A percentile compares a stretch with the other conserved stretches of the same genome.
Conservation (phyloP, 805 yeast species). For the Pichia cabralensis region DNA sequence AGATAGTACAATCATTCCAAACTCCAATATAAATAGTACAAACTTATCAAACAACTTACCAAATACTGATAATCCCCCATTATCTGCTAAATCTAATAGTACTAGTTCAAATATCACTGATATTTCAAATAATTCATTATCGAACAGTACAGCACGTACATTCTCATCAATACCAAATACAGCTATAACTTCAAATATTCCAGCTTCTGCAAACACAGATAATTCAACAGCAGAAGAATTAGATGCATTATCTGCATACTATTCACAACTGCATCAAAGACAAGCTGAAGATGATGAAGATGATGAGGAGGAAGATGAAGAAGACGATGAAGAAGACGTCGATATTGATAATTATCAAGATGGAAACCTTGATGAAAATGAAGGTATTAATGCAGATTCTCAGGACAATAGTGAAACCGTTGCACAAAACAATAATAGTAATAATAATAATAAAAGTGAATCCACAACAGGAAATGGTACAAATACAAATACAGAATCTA, state of each 20-base stretch:
- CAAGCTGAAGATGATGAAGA: conserved; percentile 57
- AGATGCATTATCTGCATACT: conserved; percentile 65
- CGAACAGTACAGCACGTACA: too few relatives aligned
- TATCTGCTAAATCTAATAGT: too few relatives aligned
- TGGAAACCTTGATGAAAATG: neutral
- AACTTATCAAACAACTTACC: too few relatives aligned
- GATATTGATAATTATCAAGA: conserved; percentile 6
- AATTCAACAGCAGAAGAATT: conserved; percentile 49
- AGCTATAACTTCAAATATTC: too few relatives aligned
- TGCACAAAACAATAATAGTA: neutral
- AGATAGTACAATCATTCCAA: too few relatives aligned
- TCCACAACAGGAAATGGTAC: neutral
- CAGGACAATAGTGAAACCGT: neutral
- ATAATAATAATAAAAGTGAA: too few relatives aligned
- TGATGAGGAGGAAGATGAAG: conserved; percentile 30
- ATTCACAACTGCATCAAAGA: conserved; percentile 63
- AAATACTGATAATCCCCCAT: too few relatives aligned
- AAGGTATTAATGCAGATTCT: neutral
- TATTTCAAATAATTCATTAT: neutral
- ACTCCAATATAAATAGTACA: too few relatives aligned
- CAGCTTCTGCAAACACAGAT: neutral
- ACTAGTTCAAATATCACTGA: too few relatives aligned
- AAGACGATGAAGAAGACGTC: conserved; percentile 5
- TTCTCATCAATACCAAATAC: neutral
- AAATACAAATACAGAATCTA: too few relatives aligned